Evolutionary conservation across 2,329 filamentous ascomycete species (phyloP), one percentile per base, ranked within the genome.

Genomic region (Apiospora saccharicola): DNA sequence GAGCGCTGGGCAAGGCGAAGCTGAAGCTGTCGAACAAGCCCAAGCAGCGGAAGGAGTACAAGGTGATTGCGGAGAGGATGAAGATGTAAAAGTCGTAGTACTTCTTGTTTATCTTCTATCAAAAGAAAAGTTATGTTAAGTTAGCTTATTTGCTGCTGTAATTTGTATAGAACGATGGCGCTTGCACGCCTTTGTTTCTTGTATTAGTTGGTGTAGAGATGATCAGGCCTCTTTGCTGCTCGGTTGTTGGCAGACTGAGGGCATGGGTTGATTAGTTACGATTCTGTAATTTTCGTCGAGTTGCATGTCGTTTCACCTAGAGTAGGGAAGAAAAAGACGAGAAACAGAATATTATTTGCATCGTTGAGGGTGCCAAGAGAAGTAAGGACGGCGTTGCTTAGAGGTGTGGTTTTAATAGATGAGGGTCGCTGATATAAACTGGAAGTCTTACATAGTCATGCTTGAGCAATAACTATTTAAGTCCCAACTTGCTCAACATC

Each of bases 1-100:
- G 89, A 74, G 82, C 86, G 67, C 84, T 98, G 71, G 94, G 94
- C 1, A 84, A 83, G 43, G 76, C 88, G 22, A 92, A 91, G 79
- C 83, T 88, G 69, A 83, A 81, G n/a, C 71, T 94, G 80, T 83
- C 89, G 76, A 81, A 88, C 69, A 87, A 86, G 79, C 83, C 85
- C 61, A 98, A 98, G 85, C 90, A 92, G 83, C 89, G 95, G 75
- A 98, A 98, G 83, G 86, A 91, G 83, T 98, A 98, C 80, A 98
- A 98, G 84, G 77, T 94, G 26, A 91, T 98, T 43, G 80, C 88
- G 69, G 93, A 96, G 79, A 85, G 89, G 71, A 93, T 92, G 88
- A 83, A 83, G 71, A 80, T 79, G 64, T 86, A 76, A 43, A 22
- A 16, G 10, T 10, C 1, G 8, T 2, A 41, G 0, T 19, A 0